Evolutionary conservation across 345 rosid genomes (phyloP).

Genomic region (Linum usitatissimum): DNA sequence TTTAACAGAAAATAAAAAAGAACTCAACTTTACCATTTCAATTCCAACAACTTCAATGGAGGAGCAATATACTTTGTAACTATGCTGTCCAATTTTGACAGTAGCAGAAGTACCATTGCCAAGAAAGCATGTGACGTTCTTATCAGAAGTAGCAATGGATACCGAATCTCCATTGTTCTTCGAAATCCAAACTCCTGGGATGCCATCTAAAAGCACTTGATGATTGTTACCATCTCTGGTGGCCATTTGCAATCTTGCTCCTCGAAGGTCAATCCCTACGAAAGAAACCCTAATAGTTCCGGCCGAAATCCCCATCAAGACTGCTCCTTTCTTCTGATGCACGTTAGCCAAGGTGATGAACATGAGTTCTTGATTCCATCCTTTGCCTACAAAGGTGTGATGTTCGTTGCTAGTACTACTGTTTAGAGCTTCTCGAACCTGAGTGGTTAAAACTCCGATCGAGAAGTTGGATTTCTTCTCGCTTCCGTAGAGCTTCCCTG

Average conservation of each 20-base stretch:
- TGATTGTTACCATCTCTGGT: neutral
- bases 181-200: neutral
- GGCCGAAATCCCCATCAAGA: neutral
- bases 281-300: neutral
- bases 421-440: neutral
- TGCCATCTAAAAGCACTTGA: neutral
- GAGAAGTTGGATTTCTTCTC: neutral
- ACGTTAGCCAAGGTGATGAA: neutral
- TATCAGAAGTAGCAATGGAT: neutral
- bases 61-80: conserved; percentile 25
- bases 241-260: neutral
- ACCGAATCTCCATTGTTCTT: neutral
- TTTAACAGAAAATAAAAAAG: no score
- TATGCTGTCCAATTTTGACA: conserved; percentile 8
- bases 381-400: neutral
- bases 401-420: neutral
- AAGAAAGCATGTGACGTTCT: conserved; percentile 16
- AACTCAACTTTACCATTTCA: conserved; percentile 7
- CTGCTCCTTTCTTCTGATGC: neutral
- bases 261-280: neutral
- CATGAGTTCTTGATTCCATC: neutral
- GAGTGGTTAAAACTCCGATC: neutral
- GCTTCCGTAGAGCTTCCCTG: neutral
- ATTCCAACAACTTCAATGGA: conserved; percentile 21
- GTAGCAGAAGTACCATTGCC: neutral